Percentiles rank a stretch among this genome's conserved stretches.
Conservation (phyloP, 163 green algal species). For the Chlamydomonas reinhardtii region DNA sequence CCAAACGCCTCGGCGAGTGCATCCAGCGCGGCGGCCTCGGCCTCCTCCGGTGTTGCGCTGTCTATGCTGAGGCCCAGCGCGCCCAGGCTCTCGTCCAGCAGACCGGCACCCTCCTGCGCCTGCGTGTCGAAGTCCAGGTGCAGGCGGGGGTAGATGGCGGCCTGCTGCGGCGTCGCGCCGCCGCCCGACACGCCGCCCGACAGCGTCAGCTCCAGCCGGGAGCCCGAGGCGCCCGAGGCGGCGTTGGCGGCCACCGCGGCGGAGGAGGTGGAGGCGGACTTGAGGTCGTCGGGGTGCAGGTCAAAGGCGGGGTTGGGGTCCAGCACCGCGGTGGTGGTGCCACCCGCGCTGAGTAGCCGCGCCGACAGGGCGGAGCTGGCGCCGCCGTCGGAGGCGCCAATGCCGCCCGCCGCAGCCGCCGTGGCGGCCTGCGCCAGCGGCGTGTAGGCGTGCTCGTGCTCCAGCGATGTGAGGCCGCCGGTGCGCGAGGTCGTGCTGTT, state of each 20-base stretch:
- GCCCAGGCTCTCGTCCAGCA: too few relatives aligned
- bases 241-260: too few relatives aligned
- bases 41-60: neutral
- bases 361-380: neutral
- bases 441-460: constrained; percentile 43
- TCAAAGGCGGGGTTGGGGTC: constrained; percentile 40
- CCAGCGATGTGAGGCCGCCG: constrained; percentile 13
- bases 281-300: neutral
- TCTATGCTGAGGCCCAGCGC: too few relatives aligned
- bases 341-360: constrained; percentile 16
- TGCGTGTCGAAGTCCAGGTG: neutral
- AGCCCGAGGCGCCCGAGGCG: neutral
- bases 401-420: neutral
- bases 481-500: neutral
- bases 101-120: too few relatives aligned
- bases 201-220: neutral
- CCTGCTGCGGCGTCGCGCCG: neutral
- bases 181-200: neutral
- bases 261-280: neutral
- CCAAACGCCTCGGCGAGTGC: too few relatives aligned
- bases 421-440: constrained; percentile 19
- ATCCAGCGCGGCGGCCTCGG: neutral
- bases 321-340: constrained; percentile 40
- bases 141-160: neutral
- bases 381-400: neutral